These are phyloP conservation scores for Endocalyx cinctus DNA, from an alignment of 2,329 filamentous ascomycete species.

Conservation along the genomic window DNA sequence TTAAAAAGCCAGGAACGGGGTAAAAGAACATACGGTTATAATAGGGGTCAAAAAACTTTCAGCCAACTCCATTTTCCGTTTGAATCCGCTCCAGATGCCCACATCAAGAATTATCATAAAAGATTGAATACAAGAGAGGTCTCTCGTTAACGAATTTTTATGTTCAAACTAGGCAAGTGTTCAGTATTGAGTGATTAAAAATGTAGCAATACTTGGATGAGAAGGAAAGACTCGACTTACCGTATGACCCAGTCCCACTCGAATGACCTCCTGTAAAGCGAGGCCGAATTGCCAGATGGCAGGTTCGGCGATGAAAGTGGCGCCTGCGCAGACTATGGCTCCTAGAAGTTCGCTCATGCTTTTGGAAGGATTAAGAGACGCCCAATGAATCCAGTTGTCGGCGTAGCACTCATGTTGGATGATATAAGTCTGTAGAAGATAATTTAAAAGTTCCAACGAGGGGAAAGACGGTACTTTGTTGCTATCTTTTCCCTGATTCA, in stretches of 20 bases:
- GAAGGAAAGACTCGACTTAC: constrained; percentile 21
- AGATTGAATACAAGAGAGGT: constrained; percentile 47
- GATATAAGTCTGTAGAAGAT: constrained; percentile 21
- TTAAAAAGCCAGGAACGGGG: too few species aligned
- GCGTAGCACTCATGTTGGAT: constrained; percentile 22
- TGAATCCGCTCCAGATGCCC: constrained; percentile 55
- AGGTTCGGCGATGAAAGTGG: constrained; percentile 21
- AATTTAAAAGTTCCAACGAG: constrained; percentile 23
- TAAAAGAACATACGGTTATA: constrained; percentile 35
- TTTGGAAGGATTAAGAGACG: constrained; percentile 20
- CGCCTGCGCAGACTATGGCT: constrained; percentile 18
- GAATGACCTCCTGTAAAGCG: constrained; percentile 41
- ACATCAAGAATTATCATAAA: constrained; percentile 46
- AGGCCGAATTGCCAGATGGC: constrained; percentile 25
- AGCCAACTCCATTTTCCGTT: constrained; percentile 54
- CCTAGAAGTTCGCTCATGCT: constrained; percentile 20
- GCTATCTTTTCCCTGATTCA: constrained; percentile 17
- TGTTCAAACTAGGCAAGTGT: constrained; percentile 35
- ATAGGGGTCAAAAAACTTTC: constrained; percentile 53
- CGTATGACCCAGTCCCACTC: constrained; percentile 18
- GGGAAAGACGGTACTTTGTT: constrained; percentile 21
- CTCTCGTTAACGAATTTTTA: constrained; percentile 44
- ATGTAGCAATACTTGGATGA: constrained; percentile 17
- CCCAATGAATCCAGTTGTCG: constrained; percentile 21
- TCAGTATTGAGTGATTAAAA: neutral